Base-by-base conservation (phyloP, 768 basidiomycete species). In the Kondoa subrosea region DNA sequence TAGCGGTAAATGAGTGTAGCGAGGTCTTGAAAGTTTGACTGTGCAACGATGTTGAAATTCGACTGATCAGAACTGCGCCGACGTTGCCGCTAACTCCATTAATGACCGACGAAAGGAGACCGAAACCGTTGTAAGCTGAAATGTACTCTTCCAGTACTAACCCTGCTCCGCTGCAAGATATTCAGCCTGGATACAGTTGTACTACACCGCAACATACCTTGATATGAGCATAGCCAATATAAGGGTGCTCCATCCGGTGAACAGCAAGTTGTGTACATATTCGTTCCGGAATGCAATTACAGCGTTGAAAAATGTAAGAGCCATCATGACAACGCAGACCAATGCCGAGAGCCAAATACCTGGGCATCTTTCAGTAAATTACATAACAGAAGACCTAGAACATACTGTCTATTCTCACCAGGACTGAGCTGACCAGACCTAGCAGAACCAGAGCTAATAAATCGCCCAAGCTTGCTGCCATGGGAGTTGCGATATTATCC, bases 401-500 rank as follows among this genome's bases (percentile, higher is more conserved):
- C n/a, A n/a, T n/a, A n/a, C n/a, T n/a, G n/a, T n/a, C n/a, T n/a
- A n/a, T n/a, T 17, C 1, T 34, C 17, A 58, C 65, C 21, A 67
- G 66, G 27, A 34, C 65, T 29, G 67, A 68, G 27, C 76, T 78
- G 25, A 80, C 69, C 21, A 78, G 67, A 25, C 87, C 88, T 30
- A 97, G 79, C 66, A 96, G 84, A 68, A 85, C 81, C 60, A 99
- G 83, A 0, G 95, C 93, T 63, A 97, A 81, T 34, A 99, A 81
- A 74, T 97, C 95, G 3, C 95, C 92, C 1, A 97, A 81, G 72
- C 89, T 90, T 1, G 90, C 84, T 0, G 95, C 95, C 12, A 97
- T 81, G 0, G 95, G 91, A 0, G 95, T 89, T 1, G 92, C 88
- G 71, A 97, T 92, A 76, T 99, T 99, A 75, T 95, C 91, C 90